phyloP scores from a whole-genome alignment of 495 filamentous ascomycete species.

The Neurospora sp. region DNA sequence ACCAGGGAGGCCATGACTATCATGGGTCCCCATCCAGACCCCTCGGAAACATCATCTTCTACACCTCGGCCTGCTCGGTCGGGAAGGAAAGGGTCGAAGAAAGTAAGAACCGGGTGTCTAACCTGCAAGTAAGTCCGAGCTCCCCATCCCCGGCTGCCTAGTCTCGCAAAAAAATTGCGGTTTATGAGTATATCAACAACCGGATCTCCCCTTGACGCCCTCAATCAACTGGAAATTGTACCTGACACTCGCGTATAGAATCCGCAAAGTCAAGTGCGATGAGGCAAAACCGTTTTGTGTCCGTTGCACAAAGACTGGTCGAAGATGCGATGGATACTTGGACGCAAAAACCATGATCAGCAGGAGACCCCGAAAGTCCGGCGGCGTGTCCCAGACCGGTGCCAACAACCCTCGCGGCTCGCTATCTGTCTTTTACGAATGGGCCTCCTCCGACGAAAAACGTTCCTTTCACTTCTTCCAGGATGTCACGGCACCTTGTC shows the following conservation, averaged over 20 bases:
- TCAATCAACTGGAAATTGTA: neutral
- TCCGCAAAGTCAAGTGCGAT: conserved; percentile 35
- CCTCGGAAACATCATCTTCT: conserved; percentile 5
- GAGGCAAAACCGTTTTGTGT: conserved; percentile 33
- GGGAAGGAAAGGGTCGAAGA: conserved; percentile 25
- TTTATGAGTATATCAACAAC: neutral
- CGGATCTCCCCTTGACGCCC: neutral
- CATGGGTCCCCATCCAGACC: neutral
- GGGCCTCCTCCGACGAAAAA: conserved; percentile 24
- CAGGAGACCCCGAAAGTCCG: conserved; percentile 18
- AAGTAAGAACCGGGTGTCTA: conserved; percentile 27
- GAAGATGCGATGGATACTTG: conserved; percentile 35
- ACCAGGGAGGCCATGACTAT: neutral
- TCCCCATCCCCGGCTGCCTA: neutral
- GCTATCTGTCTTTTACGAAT: conserved; percentile 13
- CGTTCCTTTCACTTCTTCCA: conserved; percentile 45
- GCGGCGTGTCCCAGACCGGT: neutral
- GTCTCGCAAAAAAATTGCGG: neutral
- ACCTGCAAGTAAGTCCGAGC: conserved; percentile 25
- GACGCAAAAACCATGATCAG: conserved; percentile 18
- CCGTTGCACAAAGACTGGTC: conserved; percentile 34
- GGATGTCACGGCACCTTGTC: conserved; percentile 33
- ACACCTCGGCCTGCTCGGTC: conserved; percentile 9
- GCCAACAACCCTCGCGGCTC: conserved; percentile 8
- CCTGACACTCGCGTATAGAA: conserved; percentile 9